These are phyloP conservation scores for Plectranthus barbatus DNA, from an alignment of 257 asterid species.

Conservation along the genomic window DNA sequence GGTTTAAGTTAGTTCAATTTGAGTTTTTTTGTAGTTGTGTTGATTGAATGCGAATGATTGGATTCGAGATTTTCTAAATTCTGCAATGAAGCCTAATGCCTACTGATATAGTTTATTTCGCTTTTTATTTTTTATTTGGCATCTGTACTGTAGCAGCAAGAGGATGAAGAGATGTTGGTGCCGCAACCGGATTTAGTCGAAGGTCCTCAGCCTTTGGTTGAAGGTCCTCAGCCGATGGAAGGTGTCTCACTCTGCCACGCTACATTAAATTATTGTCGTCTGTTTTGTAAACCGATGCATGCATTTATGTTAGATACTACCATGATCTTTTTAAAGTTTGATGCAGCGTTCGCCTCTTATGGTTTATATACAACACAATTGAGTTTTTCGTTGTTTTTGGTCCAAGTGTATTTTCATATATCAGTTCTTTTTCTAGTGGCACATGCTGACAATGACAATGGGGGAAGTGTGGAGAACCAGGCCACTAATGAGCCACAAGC, in stretches of 20 bases:
- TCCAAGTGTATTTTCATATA: background rate
- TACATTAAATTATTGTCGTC: background rate
- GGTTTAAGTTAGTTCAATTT: slow-evolving; percentile 29
- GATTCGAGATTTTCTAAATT: slow-evolving; percentile 14
- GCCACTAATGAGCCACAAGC: slow-evolving; percentile 74
- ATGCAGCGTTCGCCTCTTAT: background rate
- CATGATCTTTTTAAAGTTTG: background rate
- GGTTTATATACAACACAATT: background rate
- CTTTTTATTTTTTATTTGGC: background rate
- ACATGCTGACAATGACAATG: slow-evolving; percentile 49
- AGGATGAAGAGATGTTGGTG: slow-evolving; percentile 90
- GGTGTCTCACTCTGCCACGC: slow-evolving; percentile 30
- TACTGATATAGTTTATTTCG: slow-evolving; percentile 26
- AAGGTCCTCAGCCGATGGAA: slow-evolving; percentile 93
- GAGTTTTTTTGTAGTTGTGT: slow-evolving; percentile 8
- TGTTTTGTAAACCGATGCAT: background rate
- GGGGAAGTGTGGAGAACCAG: slow-evolving; percentile 65
- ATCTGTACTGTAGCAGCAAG: slow-evolving; percentile 48
- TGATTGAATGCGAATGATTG: slow-evolving; percentile 20
- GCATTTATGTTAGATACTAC: background rate
- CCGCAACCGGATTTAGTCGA: slow-evolving; percentile 73
- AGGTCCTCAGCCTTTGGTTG: slow-evolving; percentile 77
- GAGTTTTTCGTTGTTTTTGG: background rate
- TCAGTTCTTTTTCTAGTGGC: slow-evolving; percentile 25
- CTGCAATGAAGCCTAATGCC: slow-evolving; percentile 19